phyloP scores from a whole-genome alignment of 306 rosid species.

The Adenanthera pavonina region DNA sequence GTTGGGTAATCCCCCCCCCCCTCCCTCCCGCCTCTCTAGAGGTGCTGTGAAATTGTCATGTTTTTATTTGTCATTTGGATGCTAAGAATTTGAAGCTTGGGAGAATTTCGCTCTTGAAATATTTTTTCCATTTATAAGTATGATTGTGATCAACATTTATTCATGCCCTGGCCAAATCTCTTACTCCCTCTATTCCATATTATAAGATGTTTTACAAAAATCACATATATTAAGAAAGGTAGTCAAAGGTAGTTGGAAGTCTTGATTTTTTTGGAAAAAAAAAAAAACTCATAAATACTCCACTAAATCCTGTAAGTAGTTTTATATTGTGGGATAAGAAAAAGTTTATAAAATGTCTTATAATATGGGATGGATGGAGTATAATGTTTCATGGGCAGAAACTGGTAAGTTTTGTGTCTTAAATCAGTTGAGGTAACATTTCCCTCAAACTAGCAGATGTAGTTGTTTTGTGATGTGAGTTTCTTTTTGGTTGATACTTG shows the following conservation, averaged over 20 bases:
- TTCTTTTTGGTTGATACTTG: not conserved
- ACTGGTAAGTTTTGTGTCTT: not conserved
- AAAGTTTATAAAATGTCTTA: no score
- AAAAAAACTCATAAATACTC: no score
- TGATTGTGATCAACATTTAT: not conserved
- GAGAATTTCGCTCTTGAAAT: not conserved
- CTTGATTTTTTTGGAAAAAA: no score
- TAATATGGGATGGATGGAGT: not conserved
- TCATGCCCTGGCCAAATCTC: no score
- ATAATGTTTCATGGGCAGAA: not conserved
- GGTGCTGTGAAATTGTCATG: constrained; percentile 16
- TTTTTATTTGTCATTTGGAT: constrained; percentile 29
- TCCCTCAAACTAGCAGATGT: not conserved
- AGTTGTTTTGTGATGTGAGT: not conserved
- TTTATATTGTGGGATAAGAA: no score
- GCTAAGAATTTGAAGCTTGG: not conserved
- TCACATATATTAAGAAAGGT: no score
- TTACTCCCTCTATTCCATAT: no score
- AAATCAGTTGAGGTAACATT: not conserved
- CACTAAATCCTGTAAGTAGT: no score
- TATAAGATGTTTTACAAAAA: no score
- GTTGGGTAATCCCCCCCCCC: no score
- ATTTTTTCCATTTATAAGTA: not conserved
- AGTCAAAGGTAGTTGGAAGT: no score
- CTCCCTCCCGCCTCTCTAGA: not conserved